These are phyloP conservation scores for Lentinus brumalis DNA, from an alignment of 768 basidiomycete genomes.

Conservation along the genomic window DNA sequence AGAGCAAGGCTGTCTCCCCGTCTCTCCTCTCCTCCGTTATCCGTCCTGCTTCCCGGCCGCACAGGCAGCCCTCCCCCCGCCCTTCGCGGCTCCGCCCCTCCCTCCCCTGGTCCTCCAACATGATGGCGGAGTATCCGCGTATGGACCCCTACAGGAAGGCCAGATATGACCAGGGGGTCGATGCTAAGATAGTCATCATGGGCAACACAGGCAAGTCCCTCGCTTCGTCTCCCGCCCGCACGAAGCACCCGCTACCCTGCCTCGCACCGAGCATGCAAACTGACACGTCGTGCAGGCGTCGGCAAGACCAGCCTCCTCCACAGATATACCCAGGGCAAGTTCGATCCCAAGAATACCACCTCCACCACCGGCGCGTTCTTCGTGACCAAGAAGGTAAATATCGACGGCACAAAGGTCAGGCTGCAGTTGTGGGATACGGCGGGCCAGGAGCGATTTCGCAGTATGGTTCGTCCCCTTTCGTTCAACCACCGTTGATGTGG, in stretches of 20 bases:
- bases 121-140: constrained; percentile 59
- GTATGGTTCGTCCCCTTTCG: constrained; percentile 57
- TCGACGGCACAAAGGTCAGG: constrained; percentile 84
- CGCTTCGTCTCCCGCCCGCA: constrained; percentile 11
- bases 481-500: constrained; percentile 6
- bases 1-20: constrained; percentile 15
- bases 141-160: constrained; percentile 69
- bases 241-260: neutral
- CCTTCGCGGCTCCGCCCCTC: constrained; percentile 46
- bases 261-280: constrained; percentile 33
- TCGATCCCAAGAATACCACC: constrained; percentile 84
- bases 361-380: constrained; percentile 94
- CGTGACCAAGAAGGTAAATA: constrained; percentile 87
- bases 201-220: constrained; percentile 63
- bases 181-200: constrained; percentile 96
- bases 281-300: constrained; percentile 55
- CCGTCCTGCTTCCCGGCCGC: constrained; percentile 34
- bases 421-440: constrained; percentile 93
- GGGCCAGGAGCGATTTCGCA: constrained; percentile 90
- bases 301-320: constrained; percentile 92
- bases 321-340: constrained; percentile 89
- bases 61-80: constrained; percentile 38
- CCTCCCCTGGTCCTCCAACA: constrained; percentile 28
- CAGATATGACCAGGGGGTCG: constrained; percentile 81
- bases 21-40: constrained; percentile 32